phyloP scores from a whole-genome alignment of 2,329 filamentous ascomycete species.

The Xylariomycetidae sp. region DNA sequence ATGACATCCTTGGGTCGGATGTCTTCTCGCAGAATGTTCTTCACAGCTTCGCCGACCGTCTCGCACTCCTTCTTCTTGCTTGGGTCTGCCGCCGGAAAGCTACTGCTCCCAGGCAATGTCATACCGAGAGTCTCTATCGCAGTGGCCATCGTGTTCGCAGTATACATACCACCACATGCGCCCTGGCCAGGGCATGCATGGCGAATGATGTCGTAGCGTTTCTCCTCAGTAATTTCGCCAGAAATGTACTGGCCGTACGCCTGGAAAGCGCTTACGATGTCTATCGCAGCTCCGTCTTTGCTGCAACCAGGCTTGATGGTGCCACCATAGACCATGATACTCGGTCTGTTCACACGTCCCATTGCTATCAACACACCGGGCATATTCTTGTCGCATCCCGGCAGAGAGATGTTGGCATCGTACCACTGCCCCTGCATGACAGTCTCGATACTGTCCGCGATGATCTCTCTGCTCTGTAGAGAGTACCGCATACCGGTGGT shows the following conservation, averaged over 20 bases:
- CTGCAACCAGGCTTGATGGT: slow-evolving; percentile 91
- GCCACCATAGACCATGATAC: slow-evolving; percentile 96
- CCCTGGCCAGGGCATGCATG: slow-evolving; percentile 82
- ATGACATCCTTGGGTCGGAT: slow-evolving; percentile 75
- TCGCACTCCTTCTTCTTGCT: slow-evolving; percentile 71
- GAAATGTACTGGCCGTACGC: slow-evolving; percentile 93
- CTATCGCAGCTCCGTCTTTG: slow-evolving; percentile 68
- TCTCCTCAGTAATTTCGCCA: slow-evolving; percentile 84
- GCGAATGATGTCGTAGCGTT: slow-evolving; percentile 91
- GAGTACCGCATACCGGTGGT: slow-evolving; percentile 96
- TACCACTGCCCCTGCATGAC: slow-evolving; percentile 99
- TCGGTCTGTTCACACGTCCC: slow-evolving; percentile 89
- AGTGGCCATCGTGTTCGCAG: slow-evolving; percentile 72
- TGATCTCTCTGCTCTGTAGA: slow-evolving; percentile 90
- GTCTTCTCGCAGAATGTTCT: slow-evolving; percentile 69
- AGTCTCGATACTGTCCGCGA: slow-evolving; percentile 97
- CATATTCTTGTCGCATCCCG: slow-evolving; percentile 99
- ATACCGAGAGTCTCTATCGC: slow-evolving; percentile 71
- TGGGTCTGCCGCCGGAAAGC: slow-evolving; percentile 69
- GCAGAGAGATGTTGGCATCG: slow-evolving; percentile 93
- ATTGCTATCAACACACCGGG: slow-evolving; percentile 88
- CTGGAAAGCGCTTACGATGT: slow-evolving; percentile 97
- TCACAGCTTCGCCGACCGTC: slow-evolving; percentile 67
- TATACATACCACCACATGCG: slow-evolving; percentile 85
- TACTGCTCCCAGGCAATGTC: slow-evolving; percentile 78